Evolutionary conservation across 2,329 filamentous ascomycete species (phyloP).

Genomic region (Verticillium zaregamsianum): DNA sequence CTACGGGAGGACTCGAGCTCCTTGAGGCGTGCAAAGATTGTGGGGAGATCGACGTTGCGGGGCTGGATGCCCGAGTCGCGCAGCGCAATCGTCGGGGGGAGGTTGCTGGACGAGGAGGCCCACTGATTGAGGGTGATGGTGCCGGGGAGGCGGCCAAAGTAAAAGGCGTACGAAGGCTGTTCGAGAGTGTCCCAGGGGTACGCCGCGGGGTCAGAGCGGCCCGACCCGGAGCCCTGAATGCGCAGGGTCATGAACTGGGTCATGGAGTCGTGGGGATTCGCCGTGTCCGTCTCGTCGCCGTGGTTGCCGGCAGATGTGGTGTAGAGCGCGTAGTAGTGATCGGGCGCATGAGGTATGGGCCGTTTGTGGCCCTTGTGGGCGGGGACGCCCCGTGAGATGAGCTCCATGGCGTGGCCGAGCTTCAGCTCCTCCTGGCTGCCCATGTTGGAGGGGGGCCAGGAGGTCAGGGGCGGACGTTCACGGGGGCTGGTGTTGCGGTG

Average conservation of each 20-base stretch:
- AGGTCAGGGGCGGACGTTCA: conserved; percentile 34
- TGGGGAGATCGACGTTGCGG: conserved; percentile 55
- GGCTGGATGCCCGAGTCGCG: conserved; percentile 54
- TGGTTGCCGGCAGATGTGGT: conserved; percentile 45
- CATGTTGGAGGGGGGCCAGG: conserved; percentile 55
- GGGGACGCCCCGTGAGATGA: conserved; percentile 56
- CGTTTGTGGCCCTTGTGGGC: conserved; percentile 51
- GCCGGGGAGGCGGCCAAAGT: conserved; percentile 61
- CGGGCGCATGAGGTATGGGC: conserved; percentile 49
- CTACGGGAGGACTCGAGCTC: conserved; percentile 46
- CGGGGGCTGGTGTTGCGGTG: conserved; percentile 18
- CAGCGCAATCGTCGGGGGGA: conserved; percentile 52
- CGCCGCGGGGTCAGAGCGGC: conserved; percentile 24
- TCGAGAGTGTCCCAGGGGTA: conserved; percentile 69
- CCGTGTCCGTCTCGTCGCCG: conserved; percentile 39
- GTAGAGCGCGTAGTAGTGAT: conserved; percentile 53
- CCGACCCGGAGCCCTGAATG: conserved; percentile 33
- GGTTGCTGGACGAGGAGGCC: conserved; percentile 53
- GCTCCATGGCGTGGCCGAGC: conserved; percentile 49
- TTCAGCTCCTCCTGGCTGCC: conserved; percentile 44
- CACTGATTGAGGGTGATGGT: conserved; percentile 71
- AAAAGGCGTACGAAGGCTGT: conserved; percentile 67
- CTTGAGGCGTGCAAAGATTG: conserved; percentile 54
- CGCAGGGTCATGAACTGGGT: conserved; percentile 54
- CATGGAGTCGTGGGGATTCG: conserved; percentile 51